These are phyloP conservation scores for Wallacemonas collosoma DNA, from an alignment of 208 protist genomes.

Conservation along the genomic window DNA sequence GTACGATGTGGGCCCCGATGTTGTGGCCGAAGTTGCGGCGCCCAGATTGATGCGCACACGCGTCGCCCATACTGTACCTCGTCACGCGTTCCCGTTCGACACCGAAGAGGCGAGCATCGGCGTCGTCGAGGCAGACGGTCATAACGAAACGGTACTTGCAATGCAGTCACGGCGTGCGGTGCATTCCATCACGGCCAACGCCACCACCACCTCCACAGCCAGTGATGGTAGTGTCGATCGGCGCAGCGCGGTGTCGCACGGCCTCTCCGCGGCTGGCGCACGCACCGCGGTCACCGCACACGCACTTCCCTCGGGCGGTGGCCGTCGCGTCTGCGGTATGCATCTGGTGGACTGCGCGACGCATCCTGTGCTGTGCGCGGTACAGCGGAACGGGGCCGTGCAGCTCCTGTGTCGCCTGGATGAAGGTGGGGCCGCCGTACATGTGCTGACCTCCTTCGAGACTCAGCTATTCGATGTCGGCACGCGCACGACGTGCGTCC, in stretches of 20 bases:
- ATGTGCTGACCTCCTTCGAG: slow-evolving; percentile 60
- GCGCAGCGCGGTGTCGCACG: background rate
- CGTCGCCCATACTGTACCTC: background rate
- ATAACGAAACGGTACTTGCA: no score
- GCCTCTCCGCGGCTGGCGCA: slow-evolving; percentile 17
- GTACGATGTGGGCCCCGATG: background rate
- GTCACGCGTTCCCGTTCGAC: no score
- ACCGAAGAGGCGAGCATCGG: no score
- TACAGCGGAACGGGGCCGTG: slow-evolving; percentile 68
- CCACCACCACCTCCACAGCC: no score
- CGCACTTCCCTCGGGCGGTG: background rate
- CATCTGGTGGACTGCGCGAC: slow-evolving; percentile 77
- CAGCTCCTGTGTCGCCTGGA: slow-evolving; percentile 64
- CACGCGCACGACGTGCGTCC: slow-evolving; percentile 33
- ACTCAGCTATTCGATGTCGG: slow-evolving; percentile 30
- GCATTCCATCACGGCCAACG: no score
- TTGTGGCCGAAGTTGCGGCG: background rate
- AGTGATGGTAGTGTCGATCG: no score
- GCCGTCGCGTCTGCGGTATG: slow-evolving; percentile 35
- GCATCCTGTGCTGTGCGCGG: slow-evolving; percentile 66
- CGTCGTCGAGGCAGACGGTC: no score
- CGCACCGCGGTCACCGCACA: slow-evolving; percentile 9
- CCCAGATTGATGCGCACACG: background rate
- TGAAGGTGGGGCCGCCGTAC: slow-evolving; percentile 30
- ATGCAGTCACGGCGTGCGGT: no score